Base-by-base conservation (phyloP, 2,329 filamentous ascomycete species). In the Sodiomyces alkalinus region DNA sequence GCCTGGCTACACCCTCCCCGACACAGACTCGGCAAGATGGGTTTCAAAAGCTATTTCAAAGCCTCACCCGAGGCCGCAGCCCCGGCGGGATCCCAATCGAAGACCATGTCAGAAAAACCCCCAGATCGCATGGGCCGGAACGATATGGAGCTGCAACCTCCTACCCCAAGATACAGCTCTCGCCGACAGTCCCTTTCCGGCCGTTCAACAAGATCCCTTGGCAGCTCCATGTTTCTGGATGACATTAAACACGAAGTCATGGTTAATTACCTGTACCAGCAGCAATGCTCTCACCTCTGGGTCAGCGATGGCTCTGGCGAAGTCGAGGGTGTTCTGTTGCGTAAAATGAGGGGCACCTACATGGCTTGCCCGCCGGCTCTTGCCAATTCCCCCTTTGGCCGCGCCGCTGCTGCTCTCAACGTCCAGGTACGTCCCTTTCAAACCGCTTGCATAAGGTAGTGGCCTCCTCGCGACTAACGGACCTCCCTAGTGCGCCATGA, bases 211-310 rank as follows among this genome's bases (percentile, higher is more conserved):
- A 49, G 48, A 17, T 66, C 62, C 11, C 51, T 45, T 15, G 50
- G 50, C 26, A 70, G 62, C 43, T 69, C 65, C 21, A 52, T 64
- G 32, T 64, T 76, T 34, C 50, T 79, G 8, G 74, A 80, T 34
- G 76, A 80, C 36, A 78, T 82, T 51, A 80, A 78, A 51, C 74
- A 82, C 44, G 79, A 85, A 49, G 75, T 85, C 35, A 85, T 85
- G 78, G 77, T 80, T 34, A 83, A 80, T 52, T 82, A 81, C 47
- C 59, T 86, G 16, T 82, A 82, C 51, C 79, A 85, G 49, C 77
- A 85, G 47, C 78, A 83, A 52, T 82, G 76, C 44, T 67, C 69
- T 9, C 68, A 72, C 35, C 62, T 82, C 19, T 85, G 80, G 80
- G 72, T 83, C 13, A 70, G 69, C 18, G 74, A 81, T 40, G 69